Conservation (phyloP, 495 filamentous ascomycete genomes). For the Pseudomonodictys pantanalensis region DNA sequence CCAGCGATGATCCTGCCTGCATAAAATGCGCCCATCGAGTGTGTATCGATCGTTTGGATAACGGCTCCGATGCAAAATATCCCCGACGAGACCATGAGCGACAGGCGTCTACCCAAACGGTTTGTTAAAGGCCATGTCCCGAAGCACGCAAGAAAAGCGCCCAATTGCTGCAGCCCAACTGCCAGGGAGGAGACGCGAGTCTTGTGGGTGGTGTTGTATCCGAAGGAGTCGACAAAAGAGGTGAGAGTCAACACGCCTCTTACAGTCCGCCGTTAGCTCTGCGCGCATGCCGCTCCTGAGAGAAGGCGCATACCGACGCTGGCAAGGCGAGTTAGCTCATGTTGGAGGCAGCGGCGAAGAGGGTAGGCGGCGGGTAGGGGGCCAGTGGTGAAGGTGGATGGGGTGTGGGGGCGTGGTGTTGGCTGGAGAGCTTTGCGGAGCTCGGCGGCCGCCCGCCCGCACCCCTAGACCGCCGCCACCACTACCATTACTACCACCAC, state of each 20-base stretch:
- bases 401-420: no score
- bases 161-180: constrained; percentile 28
- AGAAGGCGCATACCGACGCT: no score
- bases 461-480: no score
- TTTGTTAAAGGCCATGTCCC: constrained; percentile 46
- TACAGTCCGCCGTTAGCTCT: no score
- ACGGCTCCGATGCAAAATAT: constrained; percentile 44
- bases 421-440: no score
- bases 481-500: no score
- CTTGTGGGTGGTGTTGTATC: constrained; percentile 37
- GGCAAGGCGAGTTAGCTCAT: no score
- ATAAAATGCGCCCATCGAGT: constrained; percentile 42
- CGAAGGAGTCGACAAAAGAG: constrained; percentile 36
- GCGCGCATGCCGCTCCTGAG: no score
- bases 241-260: constrained; percentile 41
- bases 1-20: constrained; percentile 51
- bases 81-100: constrained; percentile 41
- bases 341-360: no score
- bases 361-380: no score
- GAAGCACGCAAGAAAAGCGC: constrained; percentile 43
- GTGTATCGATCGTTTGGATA: constrained; percentile 43
- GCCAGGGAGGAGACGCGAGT: constrained; percentile 28
- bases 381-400: no score
- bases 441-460: no score
- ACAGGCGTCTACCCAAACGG: constrained; percentile 38